Conservation (phyloP, 2,329 filamentous ascomycete genomes). For the Diaporthe velutina region DNA sequence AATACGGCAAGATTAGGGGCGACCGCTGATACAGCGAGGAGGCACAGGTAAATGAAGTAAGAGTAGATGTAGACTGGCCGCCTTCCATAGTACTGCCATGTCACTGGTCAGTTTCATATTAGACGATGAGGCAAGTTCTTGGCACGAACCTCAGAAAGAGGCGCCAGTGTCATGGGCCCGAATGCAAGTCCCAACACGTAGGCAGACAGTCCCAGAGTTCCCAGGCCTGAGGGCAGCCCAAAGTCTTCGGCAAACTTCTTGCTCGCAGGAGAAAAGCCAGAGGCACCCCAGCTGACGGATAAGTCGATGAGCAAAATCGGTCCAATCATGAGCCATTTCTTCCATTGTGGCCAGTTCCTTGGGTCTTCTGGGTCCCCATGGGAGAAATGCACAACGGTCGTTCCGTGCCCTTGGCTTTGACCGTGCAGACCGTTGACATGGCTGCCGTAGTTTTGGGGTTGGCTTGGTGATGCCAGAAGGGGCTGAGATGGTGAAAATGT, state of each 20-base stretch:
- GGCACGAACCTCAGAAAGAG: slow-evolving; percentile 42
- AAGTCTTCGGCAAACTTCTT: slow-evolving; percentile 57
- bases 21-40: slow-evolving; percentile 58
- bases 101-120: neutral
- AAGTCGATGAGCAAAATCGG: slow-evolving; percentile 49
- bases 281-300: slow-evolving; percentile 57
- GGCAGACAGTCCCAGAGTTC: slow-evolving; percentile 58
- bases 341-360: slow-evolving; percentile 50
- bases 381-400: slow-evolving; percentile 39
- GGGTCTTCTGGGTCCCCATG: slow-evolving; percentile 46
- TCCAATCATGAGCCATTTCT: slow-evolving; percentile 50
- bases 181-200: slow-evolving; percentile 61
- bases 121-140: neutral
- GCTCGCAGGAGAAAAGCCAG: slow-evolving; percentile 59
- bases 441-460: slow-evolving; percentile 1
- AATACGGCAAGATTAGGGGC: slow-evolving; percentile 56
- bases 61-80: slow-evolving; percentile 57
- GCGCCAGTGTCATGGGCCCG: slow-evolving; percentile 49
- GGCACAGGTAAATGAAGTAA: slow-evolving; percentile 56
- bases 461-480: slow-evolving; percentile 14
- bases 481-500: neutral
- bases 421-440: neutral
- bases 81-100: slow-evolving; percentile 56
- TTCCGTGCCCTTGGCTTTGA: neutral
- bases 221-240: slow-evolving; percentile 53